Evolutionary conservation across 495 filamentous ascomycete genomes (phyloP).

Genomic region (Neurospora sp.): DNA sequence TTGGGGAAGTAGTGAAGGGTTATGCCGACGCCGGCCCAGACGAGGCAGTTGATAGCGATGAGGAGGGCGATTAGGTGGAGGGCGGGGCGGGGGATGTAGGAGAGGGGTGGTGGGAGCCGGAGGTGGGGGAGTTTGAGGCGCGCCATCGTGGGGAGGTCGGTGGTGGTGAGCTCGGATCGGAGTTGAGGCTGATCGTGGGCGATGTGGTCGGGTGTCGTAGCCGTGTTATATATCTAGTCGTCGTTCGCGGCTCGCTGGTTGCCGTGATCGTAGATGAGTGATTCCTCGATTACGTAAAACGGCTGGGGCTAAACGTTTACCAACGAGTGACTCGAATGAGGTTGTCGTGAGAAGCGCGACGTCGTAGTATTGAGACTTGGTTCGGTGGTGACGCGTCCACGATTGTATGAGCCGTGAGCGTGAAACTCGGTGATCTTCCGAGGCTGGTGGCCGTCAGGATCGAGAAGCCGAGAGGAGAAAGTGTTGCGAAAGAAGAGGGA

Average conservation of each 20-base stretch:
- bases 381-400: neutral
- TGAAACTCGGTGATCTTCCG: neutral
- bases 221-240: neutral
- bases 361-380: neutral
- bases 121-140: slow-evolving; percentile 4
- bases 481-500: neutral
- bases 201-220: neutral
- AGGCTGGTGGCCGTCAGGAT: neutral
- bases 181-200: neutral
- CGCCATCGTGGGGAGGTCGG: neutral
- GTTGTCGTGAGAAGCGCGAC: neutral
- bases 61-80: slow-evolving; percentile 58
- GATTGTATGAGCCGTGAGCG: neutral
- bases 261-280: neutral
- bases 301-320: neutral
- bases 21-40: slow-evolving; percentile 65
- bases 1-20: slow-evolving; percentile 47
- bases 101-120: slow-evolving; percentile 14
- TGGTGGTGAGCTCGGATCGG: neutral
- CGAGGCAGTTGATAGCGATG: slow-evolving; percentile 52
- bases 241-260: neutral
- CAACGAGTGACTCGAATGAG: neutral
- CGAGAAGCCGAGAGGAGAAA: neutral
- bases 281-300: neutral
- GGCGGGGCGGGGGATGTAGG: slow-evolving; percentile 50